Conservation (phyloP, 345 rosid genomes). For the Moringa oleifera region DNA sequence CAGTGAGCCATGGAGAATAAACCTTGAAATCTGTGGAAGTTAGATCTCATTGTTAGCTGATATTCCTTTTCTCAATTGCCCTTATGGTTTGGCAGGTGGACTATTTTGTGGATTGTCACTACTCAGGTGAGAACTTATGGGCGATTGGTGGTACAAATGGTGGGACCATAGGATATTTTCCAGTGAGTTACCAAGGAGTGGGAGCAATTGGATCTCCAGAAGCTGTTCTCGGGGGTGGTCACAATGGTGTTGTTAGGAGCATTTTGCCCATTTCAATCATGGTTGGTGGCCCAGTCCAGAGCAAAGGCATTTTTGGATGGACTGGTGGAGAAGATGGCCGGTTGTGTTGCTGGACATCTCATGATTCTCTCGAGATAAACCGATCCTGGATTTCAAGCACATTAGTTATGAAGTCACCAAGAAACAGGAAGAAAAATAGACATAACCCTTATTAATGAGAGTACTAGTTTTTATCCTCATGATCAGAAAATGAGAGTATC, state of each 20-base stretch:
- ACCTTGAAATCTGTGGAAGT: too few relatives aligned
- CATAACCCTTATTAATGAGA: constrained; percentile 47
- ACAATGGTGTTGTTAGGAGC: constrained; percentile 60
- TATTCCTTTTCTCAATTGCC: not conserved
- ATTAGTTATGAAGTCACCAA: constrained; percentile 40
- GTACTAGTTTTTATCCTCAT: not conserved
- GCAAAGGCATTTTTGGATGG: constrained; percentile 78
- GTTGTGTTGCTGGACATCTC: constrained; percentile 79
- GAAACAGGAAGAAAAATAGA: constrained; percentile 41
- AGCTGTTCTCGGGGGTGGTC: constrained; percentile 86
- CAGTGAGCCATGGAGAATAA: too few relatives aligned
- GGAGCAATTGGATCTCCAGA: constrained; percentile 53
- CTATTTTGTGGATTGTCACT: constrained; percentile 87
- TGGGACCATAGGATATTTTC: constrained; percentile 81
- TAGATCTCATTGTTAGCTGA: too few relatives aligned
- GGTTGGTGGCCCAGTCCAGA: constrained; percentile 29
- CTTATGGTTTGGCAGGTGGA: constrained; percentile 57
- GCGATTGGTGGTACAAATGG: constrained; percentile 78
- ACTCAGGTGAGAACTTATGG: constrained; percentile 65
- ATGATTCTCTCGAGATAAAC: constrained; percentile 36
- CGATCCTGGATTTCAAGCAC: constrained; percentile 72
- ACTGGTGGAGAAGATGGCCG: constrained; percentile 94
- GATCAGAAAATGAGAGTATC: not conserved
- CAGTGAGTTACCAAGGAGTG: constrained; percentile 39
- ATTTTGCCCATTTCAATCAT: constrained; percentile 55